Evolutionary conservation across 148 eudicot species (phyloP), one percentile per base, ranked within the genome.

Genomic region (Rhododendron kiyosumense): DNA sequence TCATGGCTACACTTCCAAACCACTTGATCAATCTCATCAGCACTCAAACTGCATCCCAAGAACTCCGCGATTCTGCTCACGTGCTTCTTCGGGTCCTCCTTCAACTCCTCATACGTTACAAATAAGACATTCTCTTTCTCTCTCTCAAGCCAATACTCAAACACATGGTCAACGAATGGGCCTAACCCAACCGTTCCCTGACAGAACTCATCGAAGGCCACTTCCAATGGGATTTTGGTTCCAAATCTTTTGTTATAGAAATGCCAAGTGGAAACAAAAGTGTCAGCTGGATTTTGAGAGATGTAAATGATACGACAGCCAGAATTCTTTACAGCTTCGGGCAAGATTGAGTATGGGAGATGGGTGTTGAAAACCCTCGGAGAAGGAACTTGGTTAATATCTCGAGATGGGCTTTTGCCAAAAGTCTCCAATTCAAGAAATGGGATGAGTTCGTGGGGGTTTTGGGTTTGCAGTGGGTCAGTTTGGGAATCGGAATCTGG

Each of bases 281-380:
- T 45, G 51, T 87, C 85, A 4, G 84, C 67, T 32, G 88, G 88
- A 59, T 83, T 78, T 32, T 84, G 71, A 48, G 69, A 32, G 12
- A 84, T 79, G 52, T 78, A 84, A 59, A 83, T 28, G 32, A 84
- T 1, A 10, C 54, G 67, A 38, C 86, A 78, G 5, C 86, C 79
- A 34, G 69, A 83, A 49, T 67, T 83, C 52, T 78, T 63, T 63
- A 79, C 71, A 14, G 67, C 20, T 24, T 78, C 57, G 4, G 86
- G 86, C 12, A 78, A 57, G 82, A 45, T 7, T 3, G 88, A 63
- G 52, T 57, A 77, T 22, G 75, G 74, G 11, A 86, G 26, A 83
- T 86, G 88, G 30, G 83, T 87, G 48, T 24, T 77, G 83, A 83
- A 83, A 77, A 83, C 48, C 82, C 85, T 61, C 2, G 82, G 88